Base-by-base conservation (phyloP, 2,329 filamentous ascomycete genomes). In the Hymenoscyphus albidus region DNA sequence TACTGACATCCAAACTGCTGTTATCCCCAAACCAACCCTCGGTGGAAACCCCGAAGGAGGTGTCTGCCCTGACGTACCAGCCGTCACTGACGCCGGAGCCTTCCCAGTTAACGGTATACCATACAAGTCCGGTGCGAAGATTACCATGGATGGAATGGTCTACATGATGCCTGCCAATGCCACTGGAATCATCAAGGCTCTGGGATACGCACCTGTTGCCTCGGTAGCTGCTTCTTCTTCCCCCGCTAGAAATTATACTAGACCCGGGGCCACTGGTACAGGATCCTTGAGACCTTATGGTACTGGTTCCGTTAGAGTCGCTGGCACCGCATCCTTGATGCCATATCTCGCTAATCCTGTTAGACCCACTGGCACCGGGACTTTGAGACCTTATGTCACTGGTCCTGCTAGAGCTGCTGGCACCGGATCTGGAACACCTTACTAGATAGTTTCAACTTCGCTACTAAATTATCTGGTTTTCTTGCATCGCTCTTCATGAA, bases 131-230 rank as follows among this genome's bases (percentile, higher is more conserved):
- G 61, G 54, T 4, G 61, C 61, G 2, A 48, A 58, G 40, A 35
- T 62, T 39, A 62, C 61, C 55, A 58, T 62, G 35, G 61, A 58
- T 4, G 61, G 61, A 14, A 22, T 27, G 10, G 39, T 62, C 12
- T 62, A 62, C 55, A 48, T 38, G 13, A n/a, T 62, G 38, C 22
- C 61, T 1, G 61, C 55, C 5, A 58, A 62, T 32, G 61, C 61
- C 10, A 58, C 61, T 38, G 61, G 61, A 9, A 40, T 55, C 1
- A n/a, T 62, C 48, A 55, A 56, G 14, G 51, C 27, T 5, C 14
- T 39, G 32, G 60, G 60, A 27, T 51, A 51, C 22, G 38, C 48
- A 35, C 35, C 35, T 7, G 9, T 35, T 2, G 35, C 35, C 2
- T 7, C 35, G 1, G 35, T 10, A 1, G 35, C 35, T 10, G 35